Evolutionary conservation across 257 asterid species (phyloP), one percentile per base, ranked within the genome.

Genomic region (Solanum paucissectum): DNA sequence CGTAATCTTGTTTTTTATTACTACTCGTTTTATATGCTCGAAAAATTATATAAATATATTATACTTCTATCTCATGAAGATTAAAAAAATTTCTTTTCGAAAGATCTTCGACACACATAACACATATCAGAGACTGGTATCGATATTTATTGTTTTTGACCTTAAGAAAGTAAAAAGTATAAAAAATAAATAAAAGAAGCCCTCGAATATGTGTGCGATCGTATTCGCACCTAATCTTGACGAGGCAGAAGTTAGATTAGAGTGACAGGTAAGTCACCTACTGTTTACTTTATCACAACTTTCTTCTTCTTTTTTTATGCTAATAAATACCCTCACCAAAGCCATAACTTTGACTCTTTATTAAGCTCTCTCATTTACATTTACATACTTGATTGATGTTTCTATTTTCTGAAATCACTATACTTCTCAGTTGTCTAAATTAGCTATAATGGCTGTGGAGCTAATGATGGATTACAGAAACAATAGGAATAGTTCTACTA

Each of bases 151-250:
- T 3, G 2, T 7, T 55, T 55, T 55, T n/a, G 12, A 76, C 34
- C 6, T 13, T 3, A 25, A 25, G 4, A 77, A 21, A 32, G 66
- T 5, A 18, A 71, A 9, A 71, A 71, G 20, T 18, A 69, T 55
- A 33, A 14, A 71, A 21, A 23, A 29, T 1, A 20, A 21, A 29
- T 0, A 33, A 33, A 38, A 72, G 1, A 21, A 73, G 1, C 18
- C 44, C 23, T 52, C 12, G 5, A 20, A 55, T 5, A 46, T 27
- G 85, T 81, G 91, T 72, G 74, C 88, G 89, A 94, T 94, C 92
- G 87, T 89, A 91, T 94, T 94, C 95, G 92, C 93, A 95, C 98
- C 96, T 90, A 93, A 88, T 87, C 87, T 92, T 94, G 96, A 94
- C 95, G 90, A 92, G 88, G 94, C 91, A 91, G 90, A 81, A 52